Evolutionary conservation across 306 rosid species (phyloP).

Genomic region (Delonix regia): DNA sequence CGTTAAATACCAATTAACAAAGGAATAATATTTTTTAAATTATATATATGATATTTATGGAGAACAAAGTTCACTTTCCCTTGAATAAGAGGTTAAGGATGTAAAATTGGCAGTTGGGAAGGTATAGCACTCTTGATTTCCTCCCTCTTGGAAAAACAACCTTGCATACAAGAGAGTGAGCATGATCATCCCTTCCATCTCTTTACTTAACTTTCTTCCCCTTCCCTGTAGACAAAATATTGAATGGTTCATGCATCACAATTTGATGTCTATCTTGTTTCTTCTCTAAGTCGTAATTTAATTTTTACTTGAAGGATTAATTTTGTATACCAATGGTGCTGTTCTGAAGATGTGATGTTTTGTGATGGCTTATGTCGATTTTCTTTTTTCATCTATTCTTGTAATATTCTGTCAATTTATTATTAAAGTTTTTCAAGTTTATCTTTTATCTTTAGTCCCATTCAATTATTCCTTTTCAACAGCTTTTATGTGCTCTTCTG

Average conservation of each 20-base stretch:
- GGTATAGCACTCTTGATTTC: neutral
- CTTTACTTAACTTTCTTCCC: neutral
- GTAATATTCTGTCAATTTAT: neutral
- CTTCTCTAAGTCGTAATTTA: conserved; percentile 14
- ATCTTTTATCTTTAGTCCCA: neutral
- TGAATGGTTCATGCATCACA: neutral
- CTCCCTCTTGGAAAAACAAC: neutral
- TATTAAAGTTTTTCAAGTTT: neutral
- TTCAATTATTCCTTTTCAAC: neutral
- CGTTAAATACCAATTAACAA: neutral
- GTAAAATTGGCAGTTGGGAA: neutral
- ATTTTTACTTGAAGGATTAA: conserved; percentile 10
- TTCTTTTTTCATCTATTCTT: neutral
- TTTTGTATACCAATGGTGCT: neutral
- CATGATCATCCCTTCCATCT: neutral
- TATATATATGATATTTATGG: neutral
- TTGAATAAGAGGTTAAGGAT: neutral
- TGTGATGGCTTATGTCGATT: conserved; percentile 2
- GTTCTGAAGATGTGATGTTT: conserved; percentile 29
- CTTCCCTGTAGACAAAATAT: conserved; percentile 19
- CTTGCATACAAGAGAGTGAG: conserved; percentile 4
- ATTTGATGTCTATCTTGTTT: conserved; percentile 33
- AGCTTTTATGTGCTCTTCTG: conserved; percentile 1
- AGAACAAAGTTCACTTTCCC: neutral
- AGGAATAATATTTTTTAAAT: conserved; percentile 18